Conservation (phyloP, 352 stramenopile genomes). For the Nothophytophthora sp. region DNA sequence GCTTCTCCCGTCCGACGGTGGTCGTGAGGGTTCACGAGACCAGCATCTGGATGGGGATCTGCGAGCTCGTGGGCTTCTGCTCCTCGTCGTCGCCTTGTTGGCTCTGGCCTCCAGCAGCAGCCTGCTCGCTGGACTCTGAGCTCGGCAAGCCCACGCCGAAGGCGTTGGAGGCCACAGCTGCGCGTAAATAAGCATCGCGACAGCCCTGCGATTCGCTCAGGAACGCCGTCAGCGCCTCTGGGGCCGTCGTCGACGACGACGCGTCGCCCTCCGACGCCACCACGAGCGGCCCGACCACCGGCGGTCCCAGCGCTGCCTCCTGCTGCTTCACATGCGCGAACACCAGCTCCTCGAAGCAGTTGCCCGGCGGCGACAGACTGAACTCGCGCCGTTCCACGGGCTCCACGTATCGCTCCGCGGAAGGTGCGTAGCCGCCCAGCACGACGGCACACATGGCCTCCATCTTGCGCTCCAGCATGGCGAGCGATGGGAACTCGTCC, state of each 20-base stretch:
- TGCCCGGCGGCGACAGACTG: conserved; percentile 55
- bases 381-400: conserved; percentile 61
- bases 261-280: not conserved
- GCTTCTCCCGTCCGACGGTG: too few species aligned
- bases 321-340: conserved; percentile 35
- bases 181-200: conserved; percentile 48
- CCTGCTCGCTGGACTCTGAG: not conserved
- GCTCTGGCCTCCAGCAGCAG: conserved; percentile 9
- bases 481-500: conserved; percentile 77
- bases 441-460: conserved; percentile 57
- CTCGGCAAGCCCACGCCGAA: conserved; percentile 10
- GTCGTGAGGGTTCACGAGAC: conserved; percentile 73
- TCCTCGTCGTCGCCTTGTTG: conserved; percentile 14
- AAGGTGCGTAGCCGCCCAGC: conserved; percentile 12
- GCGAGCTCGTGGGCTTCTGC: conserved; percentile 27
- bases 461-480: conserved; percentile 73
- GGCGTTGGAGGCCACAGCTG: conserved; percentile 27
- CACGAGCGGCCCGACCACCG: conserved; percentile 16
- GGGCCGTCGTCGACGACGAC: conserved; percentile 4
- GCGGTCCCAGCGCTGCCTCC: conserved; percentile 31
- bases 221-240: conserved; percentile 22
- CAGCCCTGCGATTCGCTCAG: conserved; percentile 38
- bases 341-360: conserved; percentile 56
- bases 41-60: conserved; percentile 71
- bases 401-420: conserved; percentile 47